These are phyloP conservation scores for Phlebiopsis gigantea DNA, from an alignment of 768 basidiomycete genomes.

Conservation along the genomic window DNA sequence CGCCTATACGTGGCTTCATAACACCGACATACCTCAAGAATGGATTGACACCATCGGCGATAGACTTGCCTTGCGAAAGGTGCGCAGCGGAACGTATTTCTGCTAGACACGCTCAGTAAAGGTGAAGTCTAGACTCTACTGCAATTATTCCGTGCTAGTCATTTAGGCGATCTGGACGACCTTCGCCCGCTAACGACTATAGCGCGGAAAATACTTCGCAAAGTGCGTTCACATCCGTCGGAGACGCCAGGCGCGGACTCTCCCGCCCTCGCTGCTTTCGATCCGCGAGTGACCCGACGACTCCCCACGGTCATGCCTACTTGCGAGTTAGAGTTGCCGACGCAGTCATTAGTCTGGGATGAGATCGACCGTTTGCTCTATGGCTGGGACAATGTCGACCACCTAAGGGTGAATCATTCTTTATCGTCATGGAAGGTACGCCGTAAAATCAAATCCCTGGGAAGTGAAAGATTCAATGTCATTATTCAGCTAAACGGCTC, in stretches of 20 bases:
- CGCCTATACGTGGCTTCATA: conserved; percentile 54
- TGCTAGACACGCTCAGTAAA: not conserved
- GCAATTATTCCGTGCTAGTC: conserved; percentile 41
- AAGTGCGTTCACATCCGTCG: conserved; percentile 33
- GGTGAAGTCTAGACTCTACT: conserved; percentile 36
- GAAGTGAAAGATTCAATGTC: not conserved
- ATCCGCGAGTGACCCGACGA: conserved; percentile 61
- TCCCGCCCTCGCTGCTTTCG: conserved; percentile 50
- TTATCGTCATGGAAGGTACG: conserved; percentile 63
- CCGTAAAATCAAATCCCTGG: not conserved
- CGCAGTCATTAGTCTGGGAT: conserved; percentile 47
- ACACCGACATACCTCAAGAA: conserved; percentile 8
- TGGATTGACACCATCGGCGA: conserved; percentile 39
- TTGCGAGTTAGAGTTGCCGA: conserved; percentile 48
- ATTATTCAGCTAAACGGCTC: conserved; percentile 44
- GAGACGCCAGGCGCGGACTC: conserved; percentile 39
- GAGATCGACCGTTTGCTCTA: conserved; percentile 44
- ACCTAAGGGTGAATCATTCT: conserved; percentile 38
- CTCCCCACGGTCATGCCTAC: conserved; percentile 67
- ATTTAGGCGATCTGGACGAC: conserved; percentile 31
- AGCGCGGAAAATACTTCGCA: conserved; percentile 37
- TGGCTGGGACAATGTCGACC: conserved; percentile 48
- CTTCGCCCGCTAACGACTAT: conserved; percentile 33
- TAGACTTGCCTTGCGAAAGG: conserved; percentile 57
- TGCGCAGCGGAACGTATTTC: conserved; percentile 18